Base-by-base conservation (phyloP, 2,329 filamentous ascomycete species). In the Colletotrichum tanaceti region DNA sequence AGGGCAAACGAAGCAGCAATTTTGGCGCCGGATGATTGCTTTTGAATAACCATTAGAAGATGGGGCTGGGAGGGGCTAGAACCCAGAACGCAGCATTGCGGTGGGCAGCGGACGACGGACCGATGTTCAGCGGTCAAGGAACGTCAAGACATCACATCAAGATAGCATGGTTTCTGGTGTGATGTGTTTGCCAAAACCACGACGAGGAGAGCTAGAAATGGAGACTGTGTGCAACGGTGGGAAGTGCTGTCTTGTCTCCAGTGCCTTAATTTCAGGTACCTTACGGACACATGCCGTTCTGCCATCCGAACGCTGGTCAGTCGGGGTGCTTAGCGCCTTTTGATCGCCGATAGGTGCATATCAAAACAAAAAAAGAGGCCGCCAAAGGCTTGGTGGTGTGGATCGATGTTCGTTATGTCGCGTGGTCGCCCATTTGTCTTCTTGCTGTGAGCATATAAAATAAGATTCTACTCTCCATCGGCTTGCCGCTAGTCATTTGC, bases 301-400 rank as follows among this genome's bases (percentile, higher is more conserved):
- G 66, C 57, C 63, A 69, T 69, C 62, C 38, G 50, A 66, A 57
- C 41, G 54, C 35, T 65, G n/a, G n/a, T n/a, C n/a, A n/a, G n/a
- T n/a, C n/a, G n/a, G n/a, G n/a, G n/a, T n/a, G n/a, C n/a, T 35
- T 66, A 61, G 66, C 24, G 44, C 58, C n/a, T 32, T n/a, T 14
- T 11, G 35, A 59, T 68, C 65, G 41, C 65, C 65, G 61, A 28
- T 65, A 68, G 65, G 47, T 59, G 61, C 61, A 59, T 53, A 16
- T 7, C 14, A 35, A 10, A 35, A 10, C 14, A 35, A 10, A 35
- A 35, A 35, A 13, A 10, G 22, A 54, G 61, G 24, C 43, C 38
- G 50, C 32, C 22, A 54, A 53, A 32, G 16, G 10, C 10, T 6
- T 32, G 28, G 9, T 32, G 18, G n/a, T 6, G 32, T n/a, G 18